phyloP scores from a whole-genome alignment of 2,329 filamentous ascomycete genomes.

The Daldinia eschscholtzii region DNA sequence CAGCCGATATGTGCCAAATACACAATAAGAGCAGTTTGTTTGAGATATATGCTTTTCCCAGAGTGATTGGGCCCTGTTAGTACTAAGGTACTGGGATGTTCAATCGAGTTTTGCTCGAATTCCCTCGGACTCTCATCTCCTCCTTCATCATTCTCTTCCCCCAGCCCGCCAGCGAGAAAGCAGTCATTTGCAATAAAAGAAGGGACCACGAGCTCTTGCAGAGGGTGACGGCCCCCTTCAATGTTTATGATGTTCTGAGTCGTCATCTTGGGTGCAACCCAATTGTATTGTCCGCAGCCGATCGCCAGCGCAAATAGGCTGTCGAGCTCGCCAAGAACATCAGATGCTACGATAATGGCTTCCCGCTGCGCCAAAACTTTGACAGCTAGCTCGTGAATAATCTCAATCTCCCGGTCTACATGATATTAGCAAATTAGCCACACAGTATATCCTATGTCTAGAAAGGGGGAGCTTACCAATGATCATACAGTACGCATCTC shows the following conservation, averaged over 20 bases:
- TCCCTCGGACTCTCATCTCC: conserved; percentile 21
- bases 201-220: conserved; percentile 86
- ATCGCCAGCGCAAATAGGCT: conserved; percentile 83
- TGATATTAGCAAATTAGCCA: conserved; percentile 27
- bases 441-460: not conserved
- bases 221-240: conserved; percentile 81
- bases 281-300: conserved; percentile 80
- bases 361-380: conserved; percentile 77
- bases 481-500: conserved; percentile 87
- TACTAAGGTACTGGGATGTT: conserved; percentile 76
- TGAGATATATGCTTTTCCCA: conserved; percentile 95
- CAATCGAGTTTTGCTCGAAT: conserved; percentile 21
- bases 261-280: conserved; percentile 77
- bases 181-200: conserved; percentile 89
- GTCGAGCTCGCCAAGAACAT: conserved; percentile 88
- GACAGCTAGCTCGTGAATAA: conserved; percentile 81
- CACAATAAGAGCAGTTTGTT: conserved; percentile 90
- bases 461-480: conserved; percentile 69
- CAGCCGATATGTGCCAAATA: conserved; percentile 94
- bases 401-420: conserved; percentile 87
- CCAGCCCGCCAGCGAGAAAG: conserved; percentile 71
- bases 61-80: conserved; percentile 97
- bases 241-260: conserved; percentile 79
- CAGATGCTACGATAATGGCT: conserved; percentile 76
- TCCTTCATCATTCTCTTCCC: conserved; percentile 44